phyloP scores from a whole-genome alignment of 225 moss, liverwort and hornwort genomes.

The Physcomitrium patens region DNA sequence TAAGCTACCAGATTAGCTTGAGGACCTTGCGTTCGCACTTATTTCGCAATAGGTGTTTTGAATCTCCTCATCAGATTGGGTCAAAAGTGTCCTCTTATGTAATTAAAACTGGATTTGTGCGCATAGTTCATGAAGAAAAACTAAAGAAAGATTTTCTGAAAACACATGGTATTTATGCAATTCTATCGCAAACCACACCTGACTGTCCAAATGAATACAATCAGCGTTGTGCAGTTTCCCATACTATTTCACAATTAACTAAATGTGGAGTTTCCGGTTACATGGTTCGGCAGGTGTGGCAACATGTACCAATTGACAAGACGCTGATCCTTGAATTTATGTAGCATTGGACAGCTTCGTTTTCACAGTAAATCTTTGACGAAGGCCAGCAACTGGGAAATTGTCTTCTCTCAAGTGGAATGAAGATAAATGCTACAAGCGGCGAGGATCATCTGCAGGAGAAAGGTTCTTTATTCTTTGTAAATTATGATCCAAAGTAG shows the following conservation, averaged over 20 bases:
- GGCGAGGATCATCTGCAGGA: too few relatives aligned
- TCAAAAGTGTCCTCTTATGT: background rate
- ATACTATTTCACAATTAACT: background rate
- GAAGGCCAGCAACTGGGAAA: background rate
- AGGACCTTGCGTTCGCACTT: background rate
- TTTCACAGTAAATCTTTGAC: conserved; percentile 1
- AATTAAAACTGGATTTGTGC: background rate
- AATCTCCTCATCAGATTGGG: background rate
- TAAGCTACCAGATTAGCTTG: conserved; percentile 15
- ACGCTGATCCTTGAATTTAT: conserved; percentile 66
- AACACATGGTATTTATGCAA: background rate
- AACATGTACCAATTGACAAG: conserved; percentile 63
- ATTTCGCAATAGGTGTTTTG: background rate
- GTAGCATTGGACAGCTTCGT: conserved; percentile 33
- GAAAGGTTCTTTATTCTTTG: too few relatives aligned
- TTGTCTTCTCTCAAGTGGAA: too few relatives aligned
- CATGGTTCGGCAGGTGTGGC: conserved; percentile 69
- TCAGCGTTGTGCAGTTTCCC: background rate
- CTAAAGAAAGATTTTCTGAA: background rate
- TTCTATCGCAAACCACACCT: background rate
- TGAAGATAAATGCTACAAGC: too few relatives aligned
- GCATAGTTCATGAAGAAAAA: background rate
- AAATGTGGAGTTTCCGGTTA: conserved; percentile 21
- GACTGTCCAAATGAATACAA: background rate
- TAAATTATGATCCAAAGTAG: too few relatives aligned